Conservation (phyloP, 2,329 filamentous ascomycete species). For the Ampelomyces quisqualis region DNA sequence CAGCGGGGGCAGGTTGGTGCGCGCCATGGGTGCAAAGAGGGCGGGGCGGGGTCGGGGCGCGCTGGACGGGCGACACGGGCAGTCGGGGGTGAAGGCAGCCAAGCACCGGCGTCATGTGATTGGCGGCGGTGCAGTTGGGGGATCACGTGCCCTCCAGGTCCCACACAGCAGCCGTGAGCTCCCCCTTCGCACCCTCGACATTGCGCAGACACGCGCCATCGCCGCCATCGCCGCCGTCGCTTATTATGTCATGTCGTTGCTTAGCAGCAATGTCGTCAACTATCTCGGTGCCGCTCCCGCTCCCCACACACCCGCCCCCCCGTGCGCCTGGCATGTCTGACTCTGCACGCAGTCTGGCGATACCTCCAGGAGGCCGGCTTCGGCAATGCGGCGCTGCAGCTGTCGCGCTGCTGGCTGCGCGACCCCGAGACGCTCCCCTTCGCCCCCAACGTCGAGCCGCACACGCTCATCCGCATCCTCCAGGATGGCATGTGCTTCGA, state of each 20-base stretch:
- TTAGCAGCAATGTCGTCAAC: conserved; percentile 65
- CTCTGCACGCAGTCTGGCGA: conserved; percentile 56
- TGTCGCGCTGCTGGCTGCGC: conserved; percentile 63
- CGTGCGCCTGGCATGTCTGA: conserved; percentile 10
- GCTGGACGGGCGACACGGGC: too few species aligned
- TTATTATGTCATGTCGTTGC: conserved; percentile 47
- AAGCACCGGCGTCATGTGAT: conserved; percentile 1
- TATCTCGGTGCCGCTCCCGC: conserved; percentile 50
- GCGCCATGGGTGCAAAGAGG: conserved; percentile 58
- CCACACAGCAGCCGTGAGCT: background rate
- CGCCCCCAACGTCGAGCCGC: conserved; percentile 59
- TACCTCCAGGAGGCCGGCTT: conserved; percentile 52
- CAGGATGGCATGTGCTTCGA: conserved; percentile 62
- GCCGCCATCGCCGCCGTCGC: conserved; percentile 2
- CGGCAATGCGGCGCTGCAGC: conserved; percentile 60
- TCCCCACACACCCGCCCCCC: conserved; percentile 1
- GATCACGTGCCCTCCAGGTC: background rate
- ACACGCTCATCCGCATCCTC: conserved; percentile 61
- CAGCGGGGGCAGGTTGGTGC: conserved; percentile 89
- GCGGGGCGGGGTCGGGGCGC: background rate
- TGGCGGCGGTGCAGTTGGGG: background rate
- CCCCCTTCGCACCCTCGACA: background rate
- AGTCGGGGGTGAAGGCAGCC: background rate
- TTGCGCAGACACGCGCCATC: background rate
- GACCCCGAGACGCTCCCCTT: conserved; percentile 63